Base-by-base conservation (phyloP, 768 basidiomycete species). In the Mycena belliarum region DNA sequence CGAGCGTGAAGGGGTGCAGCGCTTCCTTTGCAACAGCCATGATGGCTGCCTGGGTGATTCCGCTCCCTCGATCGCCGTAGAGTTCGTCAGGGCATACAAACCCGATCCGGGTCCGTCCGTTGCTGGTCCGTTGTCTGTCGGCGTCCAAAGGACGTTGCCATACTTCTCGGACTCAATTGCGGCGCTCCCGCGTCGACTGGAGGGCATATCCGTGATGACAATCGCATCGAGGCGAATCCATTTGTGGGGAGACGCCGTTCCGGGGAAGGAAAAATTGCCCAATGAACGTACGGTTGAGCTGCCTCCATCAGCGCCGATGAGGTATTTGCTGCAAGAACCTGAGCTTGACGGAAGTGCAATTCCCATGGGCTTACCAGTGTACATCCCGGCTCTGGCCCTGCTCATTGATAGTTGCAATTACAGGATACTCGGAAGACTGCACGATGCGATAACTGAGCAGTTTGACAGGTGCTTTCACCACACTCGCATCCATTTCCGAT, bases 221-320 rank as follows among this genome's bases (percentile, higher is more conserved):
- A 61, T 24, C n/a, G 57, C 63, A 25, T 62, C 60, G 25, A 63
- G 52, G 20, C 64, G 57, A 33, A 63, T 55, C 64, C 61, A 65
- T 38, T 52, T 54, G 25, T 56, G 52, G 23, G 44, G 18, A 4
- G 64, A 56, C 4, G 45, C 28, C 10, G 48, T 56, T 6, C 63
- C 59, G 11, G 51, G 54, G 16, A 63, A 60, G 6, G 54, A 41
- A 32, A 63, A 59, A 10, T 56, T 45, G 20, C 55, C 63, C 38
- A 63, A 43, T 40, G 42, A 46, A 18, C 64, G 61, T 16, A 65
- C 61, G 18, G 48, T 52, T 3, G 64, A 65, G 35, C 51, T 54
- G 9, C 58, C 37, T 59, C 64, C 64, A 53, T 57, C 60, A 18
- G 54, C 53, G n/a, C 54, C 55, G 21, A 61, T 32, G 3, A 61